Base-by-base conservation (phyloP, 1,139 yeast genomes). In the Taphrina pruni region DNA sequence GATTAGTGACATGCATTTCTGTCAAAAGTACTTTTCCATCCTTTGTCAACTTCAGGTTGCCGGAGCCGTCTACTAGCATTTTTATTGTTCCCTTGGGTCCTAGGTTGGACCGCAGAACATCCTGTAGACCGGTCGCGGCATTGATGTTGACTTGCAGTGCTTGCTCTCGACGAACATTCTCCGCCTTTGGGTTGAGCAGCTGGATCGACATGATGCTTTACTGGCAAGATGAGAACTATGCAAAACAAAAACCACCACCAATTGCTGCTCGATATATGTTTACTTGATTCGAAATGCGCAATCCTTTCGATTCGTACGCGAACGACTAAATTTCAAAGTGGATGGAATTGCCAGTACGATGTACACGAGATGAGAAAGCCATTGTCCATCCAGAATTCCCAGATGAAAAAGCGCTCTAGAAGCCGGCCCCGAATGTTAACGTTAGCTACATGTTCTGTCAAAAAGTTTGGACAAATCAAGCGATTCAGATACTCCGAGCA, bases 1-100 rank as follows among this genome's bases (percentile, higher is more conserved):
- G 99, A 74, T 94, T 94, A 79, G 94, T 98, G 78, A 94, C 95
- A 80, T 95, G 99, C 99, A 94, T 94, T 78, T 94, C 99, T 39
- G 91, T 86, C 72, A 94, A 82, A 72, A 94, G 83, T 14, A 95
- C 98, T 77, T 94, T 93, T 70, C 99, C 99, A 79, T 94, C 99
- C 78, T 94, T 94, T 71, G 99, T 94, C 75, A 94, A 86, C 80
- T 94, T 95, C 79, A 94, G 89, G 76, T 88, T 88, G 48, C 99
- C 99, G 1, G 97, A 88, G 73, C 99, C 99, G 78, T 94, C 99
- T 66, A 94, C 99, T 71, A 94, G 78, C 88, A 94, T 89, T 81
- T 94, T 94, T 76, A 95, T 83, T 41, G 99, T 95, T 69, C 99
- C 99, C 78, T 91, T 91, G 58, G 99, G 99, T 41, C 99, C 99